Conservation (phyloP, 768 basidiomycete genomes). For the Sarcomyxa edulis region DNA sequence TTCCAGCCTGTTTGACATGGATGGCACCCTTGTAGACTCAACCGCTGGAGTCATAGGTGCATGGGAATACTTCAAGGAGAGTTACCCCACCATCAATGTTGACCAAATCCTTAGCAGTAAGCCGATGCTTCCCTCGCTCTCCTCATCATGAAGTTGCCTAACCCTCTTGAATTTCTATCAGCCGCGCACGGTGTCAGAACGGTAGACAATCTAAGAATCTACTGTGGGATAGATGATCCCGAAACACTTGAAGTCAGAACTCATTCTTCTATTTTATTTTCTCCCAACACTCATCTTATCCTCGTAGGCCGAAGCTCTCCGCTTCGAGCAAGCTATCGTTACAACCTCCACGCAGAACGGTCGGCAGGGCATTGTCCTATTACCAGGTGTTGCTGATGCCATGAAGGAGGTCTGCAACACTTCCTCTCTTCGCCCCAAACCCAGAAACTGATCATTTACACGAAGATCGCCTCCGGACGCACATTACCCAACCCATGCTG, state of each 20-base stretch:
- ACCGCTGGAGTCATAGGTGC: constrained; percentile 79
- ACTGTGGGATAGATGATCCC: constrained; percentile 65
- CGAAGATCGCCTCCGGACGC: not conserved
- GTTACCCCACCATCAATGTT: constrained; percentile 64
- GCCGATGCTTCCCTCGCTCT: constrained; percentile 14
- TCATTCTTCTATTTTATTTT: constrained; percentile 4
- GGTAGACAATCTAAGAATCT: constrained; percentile 68
- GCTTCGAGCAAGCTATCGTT: constrained; percentile 79
- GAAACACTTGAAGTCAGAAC: constrained; percentile 60
- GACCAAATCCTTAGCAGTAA: constrained; percentile 57
- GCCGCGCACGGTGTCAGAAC: constrained; percentile 83
- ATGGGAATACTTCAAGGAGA: constrained; percentile 71
- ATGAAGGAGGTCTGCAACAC: constrained; percentile 46
- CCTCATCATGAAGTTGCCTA: constrained; percentile 8
- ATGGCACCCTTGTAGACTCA: constrained; percentile 79
- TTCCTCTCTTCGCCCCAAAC: constrained; percentile 1
- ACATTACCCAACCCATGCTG: constrained; percentile 55
- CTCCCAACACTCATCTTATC: constrained; percentile 5
- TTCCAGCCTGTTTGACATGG: constrained; percentile 82
- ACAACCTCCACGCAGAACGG: constrained; percentile 50
- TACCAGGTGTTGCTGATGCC: constrained; percentile 66
- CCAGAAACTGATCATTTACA: not conserved
- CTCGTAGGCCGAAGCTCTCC: constrained; percentile 57
- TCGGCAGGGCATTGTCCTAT: constrained; percentile 54
- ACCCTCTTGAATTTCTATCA: constrained; percentile 20